Base-by-base conservation (phyloP, 1,284 basidiomycete species). In the Cystobasidium slooffiae region DNA sequence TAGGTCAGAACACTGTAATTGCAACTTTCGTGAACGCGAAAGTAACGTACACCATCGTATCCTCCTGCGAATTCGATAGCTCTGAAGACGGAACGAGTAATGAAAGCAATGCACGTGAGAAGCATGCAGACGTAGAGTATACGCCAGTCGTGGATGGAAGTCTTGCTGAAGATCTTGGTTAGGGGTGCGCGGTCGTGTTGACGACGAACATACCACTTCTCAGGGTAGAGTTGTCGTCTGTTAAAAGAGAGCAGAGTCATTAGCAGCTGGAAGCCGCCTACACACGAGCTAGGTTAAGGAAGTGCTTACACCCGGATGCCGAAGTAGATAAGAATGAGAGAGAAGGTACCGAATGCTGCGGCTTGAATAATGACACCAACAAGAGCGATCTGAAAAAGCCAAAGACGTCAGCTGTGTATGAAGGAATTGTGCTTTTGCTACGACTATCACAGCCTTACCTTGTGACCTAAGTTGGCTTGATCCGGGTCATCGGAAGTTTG, bases 41-140 rank as follows among this genome's bases (percentile, higher is more conserved):
- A n/a, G 66, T 4, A 0, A 61, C 66, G 52, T 61, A 75, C 67
- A 18, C 68, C 62, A 43, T 68, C 67, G 24, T 68, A 55, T 6
- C 75, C 75, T 14, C 76, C 73, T 1, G 61, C 56, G 49, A 76
- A 80, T 59, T 80, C 79, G 47, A 76, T 59, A 18, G 75, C 61
- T 6, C 78, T 58, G 75, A 79, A 80, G 0, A 67, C 59, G 78
- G 74, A 43, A 62, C 76, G 75, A 76, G 81, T 53, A 37, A 76
- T 56, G 58, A 77, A 77, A 31, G 51, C 66, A 20, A 75, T 37
- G 41, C 66, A 75, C 1, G 74, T 65, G 8, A 72, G 39, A 46
- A 43, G 4, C 41, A 77, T 53, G 12, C 72, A 59, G 37, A 20
- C 56, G 49, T 65, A 73, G 0, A 78, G 49, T 10, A 72, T 56